phyloP scores from a whole-genome alignment of 106 monocot species.

The Allium fistulosum region DNA sequence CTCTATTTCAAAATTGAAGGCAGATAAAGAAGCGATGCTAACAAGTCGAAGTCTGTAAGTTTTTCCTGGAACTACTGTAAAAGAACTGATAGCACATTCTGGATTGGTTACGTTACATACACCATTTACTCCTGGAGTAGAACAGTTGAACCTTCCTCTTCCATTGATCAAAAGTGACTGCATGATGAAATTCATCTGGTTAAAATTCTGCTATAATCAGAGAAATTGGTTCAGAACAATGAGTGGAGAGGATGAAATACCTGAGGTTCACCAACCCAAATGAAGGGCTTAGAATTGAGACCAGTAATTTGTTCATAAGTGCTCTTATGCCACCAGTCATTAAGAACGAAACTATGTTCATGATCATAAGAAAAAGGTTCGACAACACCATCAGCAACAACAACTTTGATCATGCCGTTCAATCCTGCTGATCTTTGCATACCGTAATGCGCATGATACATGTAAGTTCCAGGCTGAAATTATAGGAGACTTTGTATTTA shows the following conservation, averaged over 20 bases:
- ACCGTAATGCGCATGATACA: slow-evolving; percentile 85
- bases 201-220: neutral
- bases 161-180: slow-evolving; percentile 53
- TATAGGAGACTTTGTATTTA: neutral
- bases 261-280: slow-evolving; percentile 69
- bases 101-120: slow-evolving; percentile 36
- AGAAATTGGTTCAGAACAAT: neutral
- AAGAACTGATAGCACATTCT: slow-evolving; percentile 39
- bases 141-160: slow-evolving; percentile 40
- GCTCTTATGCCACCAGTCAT: slow-evolving; percentile 93
- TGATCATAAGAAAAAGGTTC: slow-evolving; percentile 67
- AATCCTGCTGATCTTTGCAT: slow-evolving; percentile 85
- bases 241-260: slow-evolving; percentile 9
- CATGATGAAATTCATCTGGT: neutral
- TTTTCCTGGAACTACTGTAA: slow-evolving; percentile 51
- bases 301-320: slow-evolving; percentile 54
- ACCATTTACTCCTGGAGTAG: neutral
- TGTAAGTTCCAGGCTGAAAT: slow-evolving; percentile 66
- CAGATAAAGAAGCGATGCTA: slow-evolving; percentile 68
- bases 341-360: slow-evolving; percentile 58
- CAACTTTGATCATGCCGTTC: slow-evolving; percentile 54
- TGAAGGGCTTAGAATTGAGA: slow-evolving; percentile 34
- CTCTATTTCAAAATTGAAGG: slow-evolving; percentile 78
- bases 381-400: slow-evolving; percentile 15
- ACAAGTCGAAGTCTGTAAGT: slow-evolving; percentile 60